Conservation (phyloP, 2,329 filamentous ascomycete species). For the Aspergillus sclerotialis region DNA sequence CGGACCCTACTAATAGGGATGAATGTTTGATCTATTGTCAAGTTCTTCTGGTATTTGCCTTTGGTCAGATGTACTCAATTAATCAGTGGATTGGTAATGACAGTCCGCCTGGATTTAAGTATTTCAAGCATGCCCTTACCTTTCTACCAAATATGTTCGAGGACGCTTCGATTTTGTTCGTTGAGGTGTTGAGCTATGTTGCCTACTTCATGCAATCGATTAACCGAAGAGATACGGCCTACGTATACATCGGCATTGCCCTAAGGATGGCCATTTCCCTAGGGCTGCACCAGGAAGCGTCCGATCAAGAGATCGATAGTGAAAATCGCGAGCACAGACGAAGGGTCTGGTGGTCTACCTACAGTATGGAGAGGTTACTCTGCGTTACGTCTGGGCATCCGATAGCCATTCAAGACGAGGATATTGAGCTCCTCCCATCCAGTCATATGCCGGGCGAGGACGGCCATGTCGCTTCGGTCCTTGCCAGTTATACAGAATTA, state of each 20-base stretch:
- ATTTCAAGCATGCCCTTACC: conserved; percentile 46
- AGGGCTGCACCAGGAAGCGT: conserved; percentile 49
- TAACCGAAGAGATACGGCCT: conserved; percentile 49
- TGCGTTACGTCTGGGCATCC: conserved; percentile 51
- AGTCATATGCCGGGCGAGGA: too few relatives aligned
- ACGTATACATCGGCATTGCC: too few relatives aligned
- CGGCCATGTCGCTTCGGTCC: conserved; percentile 43
- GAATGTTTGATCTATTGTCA: conserved; percentile 47
- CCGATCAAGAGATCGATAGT: conserved; percentile 29
- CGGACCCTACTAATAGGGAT: conserved; percentile 39
- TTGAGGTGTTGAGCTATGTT: conserved; percentile 49
- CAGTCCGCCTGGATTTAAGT: conserved; percentile 50
- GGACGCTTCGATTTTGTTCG: conserved; percentile 48
- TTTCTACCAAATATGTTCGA: conserved; percentile 51
- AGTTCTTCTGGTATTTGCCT: conserved; percentile 47
- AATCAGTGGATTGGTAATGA: conserved; percentile 49
- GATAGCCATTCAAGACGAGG: conserved; percentile 49
- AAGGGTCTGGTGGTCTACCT: too few relatives aligned
- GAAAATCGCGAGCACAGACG: conserved; percentile 42
- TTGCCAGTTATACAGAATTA: conserved; percentile 47
- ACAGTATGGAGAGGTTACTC: too few relatives aligned
- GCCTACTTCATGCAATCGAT: conserved; percentile 54
- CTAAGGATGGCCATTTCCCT: conserved; percentile 21
- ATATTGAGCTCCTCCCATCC: conserved; percentile 44
- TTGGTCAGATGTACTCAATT: conserved; percentile 51